phyloP scores from a whole-genome alignment of 139 green algal species.

The Chlorella sp. region DNA sequence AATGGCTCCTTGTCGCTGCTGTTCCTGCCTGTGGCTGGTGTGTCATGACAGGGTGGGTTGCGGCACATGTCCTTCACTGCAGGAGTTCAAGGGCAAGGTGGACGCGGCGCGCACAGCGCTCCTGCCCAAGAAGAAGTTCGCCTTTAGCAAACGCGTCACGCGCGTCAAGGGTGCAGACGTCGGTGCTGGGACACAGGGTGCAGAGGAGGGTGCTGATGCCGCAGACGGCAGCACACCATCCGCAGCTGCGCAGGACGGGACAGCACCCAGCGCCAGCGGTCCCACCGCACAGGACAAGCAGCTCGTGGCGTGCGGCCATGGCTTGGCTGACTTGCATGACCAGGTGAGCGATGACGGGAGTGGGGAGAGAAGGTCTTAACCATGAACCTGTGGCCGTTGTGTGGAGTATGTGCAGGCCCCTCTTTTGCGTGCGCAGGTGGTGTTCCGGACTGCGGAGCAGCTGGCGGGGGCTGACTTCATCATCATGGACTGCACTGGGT shows the following conservation, averaged over 20 bases:
- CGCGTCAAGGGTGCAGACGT: slow-evolving; percentile 14
- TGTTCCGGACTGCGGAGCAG: slow-evolving; percentile 9
- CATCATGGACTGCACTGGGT: slow-evolving; percentile 42
- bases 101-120: slow-evolving; percentile 31
- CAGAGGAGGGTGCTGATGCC: neutral
- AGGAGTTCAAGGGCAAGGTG: slow-evolving; percentile 33
- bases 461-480: slow-evolving; percentile 28
- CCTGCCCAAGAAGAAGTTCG: slow-evolving; percentile 59
- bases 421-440: neutral
- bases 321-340: slow-evolving; percentile 16
- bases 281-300: slow-evolving; percentile 19
- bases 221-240: neutral
- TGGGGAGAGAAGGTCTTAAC: too few relatives aligned
- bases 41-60: too few relatives aligned
- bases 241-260: neutral
- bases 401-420: too few relatives aligned
- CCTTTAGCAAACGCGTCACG: slow-evolving; percentile 48
- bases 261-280: neutral
- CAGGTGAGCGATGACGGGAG: too few relatives aligned
- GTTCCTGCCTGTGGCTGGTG: too few relatives aligned
- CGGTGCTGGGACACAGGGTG: neutral
- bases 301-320: slow-evolving; percentile 25
- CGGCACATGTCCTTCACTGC: too few relatives aligned
- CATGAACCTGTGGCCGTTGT: too few relatives aligned
- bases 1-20: too few relatives aligned